Evolutionary conservation across 352 stramenopile species (phyloP), one percentile per base, ranked within the genome.

Genomic region (Globisporangium iwayamae): DNA sequence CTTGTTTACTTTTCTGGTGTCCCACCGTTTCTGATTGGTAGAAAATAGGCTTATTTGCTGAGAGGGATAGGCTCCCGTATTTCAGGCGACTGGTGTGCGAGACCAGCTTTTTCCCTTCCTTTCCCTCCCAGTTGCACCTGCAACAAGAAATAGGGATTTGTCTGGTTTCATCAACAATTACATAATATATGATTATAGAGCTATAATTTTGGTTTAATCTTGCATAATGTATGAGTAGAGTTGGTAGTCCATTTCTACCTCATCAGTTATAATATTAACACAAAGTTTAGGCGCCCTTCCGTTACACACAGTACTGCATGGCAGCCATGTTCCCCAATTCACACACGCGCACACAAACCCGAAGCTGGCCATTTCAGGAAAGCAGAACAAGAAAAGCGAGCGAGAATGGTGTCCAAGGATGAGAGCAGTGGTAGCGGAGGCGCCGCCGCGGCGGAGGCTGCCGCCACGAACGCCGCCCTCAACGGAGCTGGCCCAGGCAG

Each of bases 401-500:
- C 14, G 20, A 48, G 22, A 18, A 83, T 83, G 78, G 75, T 82
- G 65, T 79, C 70, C 2, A 81, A 70, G 5, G 73, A 82, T 60
- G 69, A 77, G 41, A 68, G 56, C 57, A 60, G 56, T 67, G 66
- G 57, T 28, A 56, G 56, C 32, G 52, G 52, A 45, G 52, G 18
- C 52, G 32, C 22, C 60, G 60, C 54, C 41, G 63, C 65, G 9
- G 6, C 43, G 3, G 43, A 48, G 43, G 43, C 43, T 20, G 58
- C 46, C 0, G 20, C 48, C 28, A 52, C 47, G 13, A 36, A 13
- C 7, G 51, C 51, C 3, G 30, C 51, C 5, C 20, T 36, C 30
- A 45, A 32, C 32, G 52, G 25, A 5, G 18, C 32, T 36, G 32
- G 51, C 38, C 16, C 4, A 22, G 13, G 14, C 34, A 30, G 57